Percentiles rank a stretch among this genome's conserved stretches.
Conservation (phyloP, 495 filamentous ascomycete species). For the Clohesyomyces aquaticus region DNA sequence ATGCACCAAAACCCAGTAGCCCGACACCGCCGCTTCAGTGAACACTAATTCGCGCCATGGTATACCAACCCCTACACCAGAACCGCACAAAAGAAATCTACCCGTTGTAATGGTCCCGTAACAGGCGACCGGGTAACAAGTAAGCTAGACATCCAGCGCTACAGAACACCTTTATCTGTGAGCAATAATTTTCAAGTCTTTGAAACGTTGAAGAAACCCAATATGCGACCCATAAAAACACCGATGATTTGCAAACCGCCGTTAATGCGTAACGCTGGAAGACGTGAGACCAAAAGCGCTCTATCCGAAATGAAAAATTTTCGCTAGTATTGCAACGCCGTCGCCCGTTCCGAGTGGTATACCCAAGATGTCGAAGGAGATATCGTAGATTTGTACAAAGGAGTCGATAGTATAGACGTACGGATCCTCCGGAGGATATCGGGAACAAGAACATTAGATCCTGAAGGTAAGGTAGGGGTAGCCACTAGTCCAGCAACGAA, state of each 20-base stretch:
- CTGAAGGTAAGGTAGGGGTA: constrained; percentile 24
- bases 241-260: constrained; percentile 40
- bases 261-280: constrained; percentile 40
- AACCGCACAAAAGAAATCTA: constrained; percentile 42
- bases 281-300: constrained; percentile 39
- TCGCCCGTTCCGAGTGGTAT: constrained; percentile 42
- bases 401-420: constrained; percentile 41
- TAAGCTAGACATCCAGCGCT: constrained; percentile 33
- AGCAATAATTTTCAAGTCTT: constrained; percentile 36
- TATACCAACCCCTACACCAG: constrained; percentile 36
- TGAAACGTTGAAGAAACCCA: constrained; percentile 30
- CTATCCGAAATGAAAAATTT: constrained; percentile 38
- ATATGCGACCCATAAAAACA: constrained; percentile 37
- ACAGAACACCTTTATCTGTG: constrained; percentile 39
- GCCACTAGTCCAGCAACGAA: constrained; percentile 46
- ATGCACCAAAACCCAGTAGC: constrained; percentile 37
- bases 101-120: constrained; percentile 28
- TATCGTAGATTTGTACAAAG: constrained; percentile 43
- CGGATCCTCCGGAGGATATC: constrained; percentile 41
- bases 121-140: constrained; percentile 29
- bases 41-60: constrained; percentile 38
- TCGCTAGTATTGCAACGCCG: constrained; percentile 44
- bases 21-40: constrained; percentile 40
- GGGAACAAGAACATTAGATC: constrained; percentile 37
- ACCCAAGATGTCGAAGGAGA: constrained; percentile 41